These are phyloP conservation scores for Lactarius evosmus DNA, from an alignment of 768 basidiomycete species.

Conservation along the genomic window DNA sequence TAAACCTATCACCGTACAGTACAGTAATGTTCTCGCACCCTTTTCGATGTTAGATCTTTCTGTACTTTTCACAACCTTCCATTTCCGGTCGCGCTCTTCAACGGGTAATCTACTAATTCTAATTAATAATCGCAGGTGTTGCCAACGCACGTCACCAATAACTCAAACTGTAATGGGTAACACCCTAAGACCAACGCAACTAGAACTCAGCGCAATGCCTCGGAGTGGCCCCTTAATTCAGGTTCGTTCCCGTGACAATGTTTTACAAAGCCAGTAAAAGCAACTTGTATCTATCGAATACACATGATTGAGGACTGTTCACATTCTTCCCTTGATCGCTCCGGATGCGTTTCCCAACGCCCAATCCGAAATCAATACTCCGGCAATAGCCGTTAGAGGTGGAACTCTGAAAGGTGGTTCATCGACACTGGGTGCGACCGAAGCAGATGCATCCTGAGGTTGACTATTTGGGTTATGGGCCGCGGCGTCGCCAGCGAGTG, in stretches of 20 bases:
- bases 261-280: neutral
- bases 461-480: slow-evolving; percentile 30
- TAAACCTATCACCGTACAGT: too few relatives aligned
- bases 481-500: slow-evolving; percentile 33
- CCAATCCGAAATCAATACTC: slow-evolving; percentile 84
- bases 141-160: neutral
- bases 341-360: slow-evolving; percentile 50
- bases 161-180: neutral
- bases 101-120: neutral
- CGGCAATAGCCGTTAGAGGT: slow-evolving; percentile 72
- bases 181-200: slow-evolving; percentile 1
- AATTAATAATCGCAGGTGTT: too few relatives aligned
- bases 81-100: neutral
- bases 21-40: neutral
- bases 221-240: neutral
- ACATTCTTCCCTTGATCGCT: slow-evolving; percentile 21
- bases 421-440: slow-evolving; percentile 25
- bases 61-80: neutral
- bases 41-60: neutral
- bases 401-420: slow-evolving; percentile 70
- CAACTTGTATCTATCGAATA: neutral
- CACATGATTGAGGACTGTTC: neutral
- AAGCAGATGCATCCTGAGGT: slow-evolving; percentile 28
- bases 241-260: neutral
- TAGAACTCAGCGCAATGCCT: neutral